These are phyloP conservation scores for Sisymbrium altissimum DNA, from an alignment of 345 rosid species.

Conservation along the genomic window DNA sequence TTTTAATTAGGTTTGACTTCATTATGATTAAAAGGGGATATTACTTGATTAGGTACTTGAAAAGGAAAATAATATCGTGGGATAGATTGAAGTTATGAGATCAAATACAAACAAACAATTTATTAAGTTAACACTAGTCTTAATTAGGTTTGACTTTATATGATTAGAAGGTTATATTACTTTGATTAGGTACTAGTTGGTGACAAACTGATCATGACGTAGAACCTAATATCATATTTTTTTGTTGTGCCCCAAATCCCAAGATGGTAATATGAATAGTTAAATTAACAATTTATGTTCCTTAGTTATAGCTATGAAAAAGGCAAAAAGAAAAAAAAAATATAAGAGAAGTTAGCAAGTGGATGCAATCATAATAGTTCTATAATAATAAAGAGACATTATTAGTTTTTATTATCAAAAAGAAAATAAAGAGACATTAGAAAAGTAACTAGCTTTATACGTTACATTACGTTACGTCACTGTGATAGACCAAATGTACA, in stretches of 20 bases:
- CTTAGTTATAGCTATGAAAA: background rate
- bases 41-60: slow-evolving; percentile 6
- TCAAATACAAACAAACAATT: background rate
- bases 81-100: background rate
- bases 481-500: slow-evolving; percentile 14
- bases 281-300: background rate
- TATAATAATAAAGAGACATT: slow-evolving; percentile 7
- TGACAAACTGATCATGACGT: slow-evolving; percentile 12
- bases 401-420: too few species aligned
- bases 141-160: slow-evolving; percentile 17
- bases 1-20: slow-evolving; percentile 16
- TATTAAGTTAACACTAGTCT: background rate
- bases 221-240: slow-evolving; percentile 1
- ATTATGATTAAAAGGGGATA: background rate
- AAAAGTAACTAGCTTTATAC: background rate
- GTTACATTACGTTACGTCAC: slow-evolving; percentile 21
- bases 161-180: background rate
- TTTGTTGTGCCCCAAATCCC: background rate
- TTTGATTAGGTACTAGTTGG: slow-evolving; percentile 7
- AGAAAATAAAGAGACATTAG: slow-evolving; percentile 1
- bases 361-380: slow-evolving; percentile 10
- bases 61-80: background rate
- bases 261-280: background rate
- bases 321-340: background rate
- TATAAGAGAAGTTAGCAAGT: background rate